These are phyloP conservation scores for Hyaloscypha variabilis DNA, from an alignment of 495 filamentous ascomycete genomes.

Conservation along the genomic window DNA sequence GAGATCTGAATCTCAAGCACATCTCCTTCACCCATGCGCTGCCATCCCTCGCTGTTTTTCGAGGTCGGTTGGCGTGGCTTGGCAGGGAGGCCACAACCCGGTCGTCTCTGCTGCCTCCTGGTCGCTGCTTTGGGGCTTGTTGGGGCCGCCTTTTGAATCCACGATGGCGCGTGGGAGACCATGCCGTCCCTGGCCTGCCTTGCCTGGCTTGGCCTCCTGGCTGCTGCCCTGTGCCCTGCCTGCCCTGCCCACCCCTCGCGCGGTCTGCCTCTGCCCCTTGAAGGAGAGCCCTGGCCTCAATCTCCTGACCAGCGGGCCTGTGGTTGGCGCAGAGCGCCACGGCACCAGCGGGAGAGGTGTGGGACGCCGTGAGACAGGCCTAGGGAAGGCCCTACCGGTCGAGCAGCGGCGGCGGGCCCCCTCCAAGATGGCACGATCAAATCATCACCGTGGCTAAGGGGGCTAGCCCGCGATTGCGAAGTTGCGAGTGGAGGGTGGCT, in stretches of 20 bases:
- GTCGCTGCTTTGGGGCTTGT: background rate
- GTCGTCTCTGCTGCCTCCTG: background rate
- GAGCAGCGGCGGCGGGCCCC: background rate
- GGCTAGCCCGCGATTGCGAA: background rate
- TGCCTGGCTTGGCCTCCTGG: background rate
- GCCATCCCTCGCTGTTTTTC: constrained; percentile 11
- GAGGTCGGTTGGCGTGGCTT: constrained; percentile 11
- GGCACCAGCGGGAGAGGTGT: constrained; percentile 13
- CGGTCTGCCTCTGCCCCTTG: constrained; percentile 7
- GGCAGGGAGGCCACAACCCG: constrained; percentile 6
- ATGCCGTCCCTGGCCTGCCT: constrained; percentile 3
- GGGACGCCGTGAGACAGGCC: background rate
- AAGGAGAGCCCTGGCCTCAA: constrained; percentile 9
- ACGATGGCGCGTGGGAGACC: constrained; percentile 11
- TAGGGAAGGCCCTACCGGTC: background rate
- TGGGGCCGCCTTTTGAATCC: too few species aligned
- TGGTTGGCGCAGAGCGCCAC: constrained; percentile 19
- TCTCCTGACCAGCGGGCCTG: background rate
- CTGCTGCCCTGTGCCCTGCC: background rate
- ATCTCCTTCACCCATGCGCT: background rate
- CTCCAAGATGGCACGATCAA: too few species aligned
- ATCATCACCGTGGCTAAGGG: background rate
- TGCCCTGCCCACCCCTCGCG: background rate
- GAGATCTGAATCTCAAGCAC: constrained; percentile 2
- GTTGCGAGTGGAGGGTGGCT: background rate